Base-by-base conservation (phyloP, 768 basidiomycete genomes). In the Cubamyces sp. region DNA sequence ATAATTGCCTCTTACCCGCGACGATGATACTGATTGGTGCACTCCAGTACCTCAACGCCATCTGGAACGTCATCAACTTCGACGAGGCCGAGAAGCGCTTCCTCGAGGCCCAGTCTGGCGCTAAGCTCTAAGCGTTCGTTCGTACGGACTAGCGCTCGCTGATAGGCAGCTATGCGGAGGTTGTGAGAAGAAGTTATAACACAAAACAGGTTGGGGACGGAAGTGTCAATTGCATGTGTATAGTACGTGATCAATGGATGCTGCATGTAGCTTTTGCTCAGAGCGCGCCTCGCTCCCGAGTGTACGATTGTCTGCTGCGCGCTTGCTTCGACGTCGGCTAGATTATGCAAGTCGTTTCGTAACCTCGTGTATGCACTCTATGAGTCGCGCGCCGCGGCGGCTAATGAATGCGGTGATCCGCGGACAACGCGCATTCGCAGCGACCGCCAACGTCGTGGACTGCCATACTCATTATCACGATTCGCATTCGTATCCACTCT, bases 51-150 rank as follows among this genome's bases (percentile, higher is more conserved):
- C 81, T 91, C 70, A 83, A 83, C 59, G 90, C 88, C 49, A 90
- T 91, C 70, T 91, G 89, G 89, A 79, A 82, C 68, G 81, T 87
- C 62, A 79, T 87, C 76, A 83, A 87, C 78, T 87, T 82, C 70
- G 82, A 91, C 43, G 91, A 94, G 76, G 91, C 88, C 55, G 88
- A 91, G 78, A 79, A 75, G 71, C 84, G 91, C 66, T 85, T 78
- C 73, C 66, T 67, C 11, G 85, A 86, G 63, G 86, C 73, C 19
- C 7, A 67, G 25, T 54, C 64, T 49, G 70, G 68, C 30, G 67
- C 73, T 61, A 82, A 74, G 74, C 71, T 81, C 67, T 82, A 66
- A 74, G 60, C 64, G 5, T 34, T 11, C 41, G n/a, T n/a, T 11
- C 41, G n/a, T n/a, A 5, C 16, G 30, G 25, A 6, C 34, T 40